A percentile compares a stretch with the other conserved stretches of the same genome.
These are phyloP conservation scores for Aureobasidium sp. DNA, from an alignment of 2,329 filamentous ascomycete genomes.

Conservation along the genomic window DNA sequence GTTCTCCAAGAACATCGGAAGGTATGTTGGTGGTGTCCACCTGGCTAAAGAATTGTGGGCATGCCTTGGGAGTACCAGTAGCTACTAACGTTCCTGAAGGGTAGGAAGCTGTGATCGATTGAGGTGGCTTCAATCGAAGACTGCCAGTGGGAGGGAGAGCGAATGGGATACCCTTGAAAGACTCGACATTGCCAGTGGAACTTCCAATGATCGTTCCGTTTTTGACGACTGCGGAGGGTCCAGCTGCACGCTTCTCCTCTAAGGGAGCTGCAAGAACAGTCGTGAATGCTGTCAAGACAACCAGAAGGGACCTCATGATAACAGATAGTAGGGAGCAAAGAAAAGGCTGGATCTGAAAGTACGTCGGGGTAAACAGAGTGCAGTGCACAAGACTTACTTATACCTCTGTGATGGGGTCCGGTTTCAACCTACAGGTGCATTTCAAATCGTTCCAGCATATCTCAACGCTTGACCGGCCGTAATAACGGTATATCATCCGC, in stretches of 20 bases:
- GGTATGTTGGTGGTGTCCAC: slow-evolving; percentile 34
- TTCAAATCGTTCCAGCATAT: not conserved
- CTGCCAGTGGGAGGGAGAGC: slow-evolving; percentile 61
- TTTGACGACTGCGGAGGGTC: slow-evolving; percentile 48
- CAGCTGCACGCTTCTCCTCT: slow-evolving; percentile 21
- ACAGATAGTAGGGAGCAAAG: not conserved
- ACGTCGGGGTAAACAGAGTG: not conserved
- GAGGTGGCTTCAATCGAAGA: slow-evolving; percentile 63
- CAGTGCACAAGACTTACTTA: not conserved
- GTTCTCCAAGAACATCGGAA: slow-evolving; percentile 30
- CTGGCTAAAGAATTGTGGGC: slow-evolving; percentile 64
- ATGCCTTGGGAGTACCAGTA: slow-evolving; percentile 52
- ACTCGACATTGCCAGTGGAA: slow-evolving; percentile 48
- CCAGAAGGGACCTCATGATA: slow-evolving; percentile 8
- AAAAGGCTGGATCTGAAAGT: not conserved
- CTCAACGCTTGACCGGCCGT: slow-evolving; percentile 3
- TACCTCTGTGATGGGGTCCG: not conserved
- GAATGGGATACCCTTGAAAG: slow-evolving; percentile 69
- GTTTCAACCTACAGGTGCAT: not conserved
- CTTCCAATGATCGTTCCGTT: slow-evolving; percentile 52
- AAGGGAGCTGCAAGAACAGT: slow-evolving; percentile 14
- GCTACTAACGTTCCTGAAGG: slow-evolving; percentile 52
- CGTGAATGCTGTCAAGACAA: slow-evolving; percentile 13
- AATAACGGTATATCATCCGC: not conserved
- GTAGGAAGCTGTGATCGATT: slow-evolving; percentile 49